Conservation (phyloP, 1,284 basidiomycete genomes). For the Ganoderma lucidum region DNA sequence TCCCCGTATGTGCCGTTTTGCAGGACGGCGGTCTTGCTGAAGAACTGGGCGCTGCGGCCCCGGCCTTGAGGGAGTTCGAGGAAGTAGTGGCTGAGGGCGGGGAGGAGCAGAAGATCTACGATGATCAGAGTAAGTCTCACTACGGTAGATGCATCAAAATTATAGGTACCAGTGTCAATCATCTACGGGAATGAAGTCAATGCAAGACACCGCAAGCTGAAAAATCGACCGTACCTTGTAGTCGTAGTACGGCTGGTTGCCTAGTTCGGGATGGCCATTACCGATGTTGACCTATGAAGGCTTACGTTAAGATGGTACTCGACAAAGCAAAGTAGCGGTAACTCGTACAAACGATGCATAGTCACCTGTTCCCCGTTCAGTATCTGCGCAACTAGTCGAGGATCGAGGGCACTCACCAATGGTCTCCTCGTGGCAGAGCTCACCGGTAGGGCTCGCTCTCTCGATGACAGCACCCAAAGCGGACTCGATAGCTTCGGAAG, state of each 20-base stretch:
- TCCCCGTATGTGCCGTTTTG: conserved; percentile 48
- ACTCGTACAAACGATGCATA: conserved; percentile 24
- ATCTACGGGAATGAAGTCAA: conserved; percentile 7
- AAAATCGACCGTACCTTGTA: conserved; percentile 40
- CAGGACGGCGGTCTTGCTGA: conserved; percentile 43
- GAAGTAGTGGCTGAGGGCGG: conserved; percentile 51
- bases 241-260: conserved; percentile 49
- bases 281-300: conserved; percentile 43
- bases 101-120: conserved; percentile 50
- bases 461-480: conserved; percentile 52
- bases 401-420: conserved; percentile 34
- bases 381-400: neutral
- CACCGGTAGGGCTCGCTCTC: conserved; percentile 48
- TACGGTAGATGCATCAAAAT: no score
- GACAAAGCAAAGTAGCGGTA: neutral
- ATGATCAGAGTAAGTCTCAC: neutral
- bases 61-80: conserved; percentile 45
- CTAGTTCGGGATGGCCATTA: conserved; percentile 46
- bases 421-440: conserved; percentile 55
- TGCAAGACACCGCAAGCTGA: neutral
- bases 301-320: neutral
- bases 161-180: conserved; percentile 23
- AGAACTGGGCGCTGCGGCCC: conserved; percentile 35
- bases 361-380: conserved; percentile 16
- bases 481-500: conserved; percentile 48